phyloP scores from a whole-genome alignment of 2,329 filamentous ascomycete genomes.

The Beauveria brongniartii region DNA sequence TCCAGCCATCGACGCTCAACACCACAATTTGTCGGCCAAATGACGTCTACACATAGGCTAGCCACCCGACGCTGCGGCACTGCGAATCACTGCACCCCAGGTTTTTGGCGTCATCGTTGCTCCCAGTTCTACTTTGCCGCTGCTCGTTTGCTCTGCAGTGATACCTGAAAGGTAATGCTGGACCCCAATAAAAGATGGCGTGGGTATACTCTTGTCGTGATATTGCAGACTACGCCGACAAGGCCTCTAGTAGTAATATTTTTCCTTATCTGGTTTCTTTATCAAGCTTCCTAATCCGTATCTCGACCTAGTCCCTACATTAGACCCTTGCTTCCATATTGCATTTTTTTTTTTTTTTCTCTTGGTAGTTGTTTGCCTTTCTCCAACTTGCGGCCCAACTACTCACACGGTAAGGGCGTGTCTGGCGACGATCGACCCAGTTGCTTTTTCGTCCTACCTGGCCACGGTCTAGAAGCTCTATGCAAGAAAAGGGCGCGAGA shows the following conservation, averaged over 20 bases:
- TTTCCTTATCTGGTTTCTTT: background rate
- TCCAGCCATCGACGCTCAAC: background rate
- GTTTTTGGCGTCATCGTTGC: background rate
- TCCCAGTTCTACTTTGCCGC: background rate
- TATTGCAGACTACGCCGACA: slow-evolving; percentile 5
- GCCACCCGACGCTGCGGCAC: background rate
- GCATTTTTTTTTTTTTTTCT: background rate
- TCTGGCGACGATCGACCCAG: too few relatives aligned
- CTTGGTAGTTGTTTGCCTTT: background rate
- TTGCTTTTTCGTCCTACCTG: background rate
- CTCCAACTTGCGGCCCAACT: background rate
- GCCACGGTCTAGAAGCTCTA: background rate
- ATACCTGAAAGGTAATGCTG: background rate
- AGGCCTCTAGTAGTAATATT: background rate
- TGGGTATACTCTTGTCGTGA: background rate
- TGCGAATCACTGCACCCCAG: slow-evolving; percentile 10
- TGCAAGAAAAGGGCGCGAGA: background rate
- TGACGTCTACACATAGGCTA: too few relatives aligned
- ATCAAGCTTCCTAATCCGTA: background rate
- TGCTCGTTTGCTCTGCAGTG: background rate
- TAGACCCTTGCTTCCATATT: background rate
- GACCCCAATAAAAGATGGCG: background rate
- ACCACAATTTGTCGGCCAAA: background rate
- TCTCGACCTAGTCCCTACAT: background rate
- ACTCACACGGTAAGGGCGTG: background rate